Evolutionary conservation across 108 stramenopile species (phyloP).

Genomic region (Pseudonitzschia delicatissima): DNA sequence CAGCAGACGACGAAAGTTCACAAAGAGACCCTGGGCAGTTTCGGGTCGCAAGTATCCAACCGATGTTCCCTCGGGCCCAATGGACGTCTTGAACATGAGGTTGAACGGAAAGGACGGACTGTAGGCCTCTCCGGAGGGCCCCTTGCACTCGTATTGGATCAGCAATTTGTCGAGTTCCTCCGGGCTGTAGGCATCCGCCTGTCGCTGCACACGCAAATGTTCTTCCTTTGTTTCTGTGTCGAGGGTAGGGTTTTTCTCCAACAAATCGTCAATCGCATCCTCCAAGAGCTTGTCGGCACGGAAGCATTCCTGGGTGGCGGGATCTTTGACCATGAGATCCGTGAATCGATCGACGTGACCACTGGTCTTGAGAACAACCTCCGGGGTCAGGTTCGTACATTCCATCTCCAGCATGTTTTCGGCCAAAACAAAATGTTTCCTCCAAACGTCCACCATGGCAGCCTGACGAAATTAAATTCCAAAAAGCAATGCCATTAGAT

Average conservation of each 20-base stretch:
- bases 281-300: constrained; percentile 98
- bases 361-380: constrained; percentile 93
- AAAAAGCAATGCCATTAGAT: too few species aligned
- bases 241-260: constrained; percentile 87
- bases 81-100: constrained; percentile 99
- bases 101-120: constrained; percentile 98
- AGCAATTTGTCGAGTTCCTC: constrained; percentile 91
- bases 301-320: constrained; percentile 88
- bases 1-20: constrained; percentile 97
- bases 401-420: constrained; percentile 99
- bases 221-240: constrained; percentile 78
- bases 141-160: constrained; percentile 83
- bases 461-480: constrained; percentile 54
- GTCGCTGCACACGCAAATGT: constrained; percentile 89
- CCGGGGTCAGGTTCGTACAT: constrained; percentile 97
- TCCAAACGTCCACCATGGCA: constrained; percentile 94
- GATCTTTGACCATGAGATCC: constrained; percentile 99
- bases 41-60: constrained; percentile 99
- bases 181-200: constrained; percentile 97
- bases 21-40: constrained; percentile 98
- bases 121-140: constrained; percentile 85
- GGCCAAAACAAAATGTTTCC: constrained; percentile 95
- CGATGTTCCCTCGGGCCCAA: constrained; percentile 96
- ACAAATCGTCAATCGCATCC: constrained; percentile 94
- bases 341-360: constrained; percentile 99